A percentile compares a stretch with the other conserved stretches of the same genome.
Conservation (phyloP, 1,139 yeast species). For the Meyerozyma elateridarum region DNA sequence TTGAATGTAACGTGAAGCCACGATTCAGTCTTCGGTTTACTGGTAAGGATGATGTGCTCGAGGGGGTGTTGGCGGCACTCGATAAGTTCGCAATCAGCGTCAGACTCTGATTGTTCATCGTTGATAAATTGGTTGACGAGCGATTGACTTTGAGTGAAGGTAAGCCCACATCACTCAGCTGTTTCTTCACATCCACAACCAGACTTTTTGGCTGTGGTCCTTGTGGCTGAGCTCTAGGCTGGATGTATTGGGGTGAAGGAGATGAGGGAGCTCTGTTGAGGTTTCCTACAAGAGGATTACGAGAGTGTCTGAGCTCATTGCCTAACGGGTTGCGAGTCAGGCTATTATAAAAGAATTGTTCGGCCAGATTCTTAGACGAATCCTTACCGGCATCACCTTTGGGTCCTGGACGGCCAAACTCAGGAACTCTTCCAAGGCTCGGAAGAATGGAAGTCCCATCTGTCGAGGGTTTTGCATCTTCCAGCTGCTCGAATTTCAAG, state of each 20-base stretch:
- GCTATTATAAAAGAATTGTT: slow-evolving; percentile 9
- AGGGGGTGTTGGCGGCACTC: slow-evolving; percentile 8
- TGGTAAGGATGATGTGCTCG: slow-evolving; percentile 7
- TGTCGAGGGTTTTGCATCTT: not conserved
- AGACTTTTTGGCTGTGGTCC: slow-evolving; percentile 25
- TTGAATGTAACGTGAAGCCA: slow-evolving; percentile 23
- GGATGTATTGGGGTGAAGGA: slow-evolving; percentile 33
- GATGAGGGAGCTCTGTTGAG: not conserved
- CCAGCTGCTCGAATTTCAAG: too few relatives aligned
- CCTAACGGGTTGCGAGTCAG: too few relatives aligned
- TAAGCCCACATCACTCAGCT: slow-evolving; percentile 24
- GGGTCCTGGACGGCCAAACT: slow-evolving; percentile 5
- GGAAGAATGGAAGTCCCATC: slow-evolving; percentile 1
- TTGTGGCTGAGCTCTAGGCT: slow-evolving; percentile 38
- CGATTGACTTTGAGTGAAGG: slow-evolving; percentile 42
- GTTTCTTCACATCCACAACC: slow-evolving; percentile 35
- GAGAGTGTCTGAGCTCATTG: too few relatives aligned
- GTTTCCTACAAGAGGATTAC: slow-evolving; percentile 4
- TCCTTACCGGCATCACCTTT: slow-evolving; percentile 7
- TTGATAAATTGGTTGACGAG: slow-evolving; percentile 25
- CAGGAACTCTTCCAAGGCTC: slow-evolving; percentile 2
- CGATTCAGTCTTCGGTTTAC: slow-evolving; percentile 18
- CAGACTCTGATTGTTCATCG: slow-evolving; percentile 10
- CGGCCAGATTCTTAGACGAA: slow-evolving; percentile 8
- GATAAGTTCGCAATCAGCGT: slow-evolving; percentile 14